A percentile compares a stretch with the other conserved stretches of the same genome.
These are phyloP conservation scores for Calonectria montana DNA, from an alignment of 2,329 filamentous ascomycete species.

Conservation along the genomic window DNA sequence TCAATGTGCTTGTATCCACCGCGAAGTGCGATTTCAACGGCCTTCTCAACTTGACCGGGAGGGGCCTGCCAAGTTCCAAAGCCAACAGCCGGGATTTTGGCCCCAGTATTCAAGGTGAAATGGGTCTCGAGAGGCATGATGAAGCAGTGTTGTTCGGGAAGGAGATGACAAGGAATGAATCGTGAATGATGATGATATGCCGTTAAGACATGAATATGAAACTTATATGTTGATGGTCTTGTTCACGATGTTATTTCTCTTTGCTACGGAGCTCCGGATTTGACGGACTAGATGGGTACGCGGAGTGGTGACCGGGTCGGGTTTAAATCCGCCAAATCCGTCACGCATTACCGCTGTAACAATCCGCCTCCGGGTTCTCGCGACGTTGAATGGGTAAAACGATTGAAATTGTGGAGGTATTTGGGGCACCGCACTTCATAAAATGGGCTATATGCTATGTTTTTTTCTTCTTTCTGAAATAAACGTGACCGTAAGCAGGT, in stretches of 20 bases:
- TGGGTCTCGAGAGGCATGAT: conserved; percentile 27
- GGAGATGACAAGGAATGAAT: no score
- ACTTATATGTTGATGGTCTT: neutral
- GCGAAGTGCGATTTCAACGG: conserved; percentile 53
- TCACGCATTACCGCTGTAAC: neutral
- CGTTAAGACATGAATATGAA: neutral
- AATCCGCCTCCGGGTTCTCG: neutral
- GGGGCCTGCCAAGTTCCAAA: conserved; percentile 77
- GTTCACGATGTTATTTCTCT: neutral
- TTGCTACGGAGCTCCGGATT: neutral
- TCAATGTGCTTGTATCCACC: conserved; percentile 58
- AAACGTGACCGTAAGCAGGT: no score
- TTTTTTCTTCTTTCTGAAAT: no score
- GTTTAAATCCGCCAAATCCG: conserved; percentile 5
- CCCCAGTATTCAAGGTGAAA: conserved; percentile 76
- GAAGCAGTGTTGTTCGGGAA: neutral
- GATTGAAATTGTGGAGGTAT: neutral
- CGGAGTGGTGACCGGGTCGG: neutral
- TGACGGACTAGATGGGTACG: neutral
- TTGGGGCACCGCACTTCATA: no score
- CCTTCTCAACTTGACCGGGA: conserved; percentile 55
- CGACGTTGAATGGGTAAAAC: neutral
- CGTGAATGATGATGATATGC: neutral
- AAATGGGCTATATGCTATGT: no score
- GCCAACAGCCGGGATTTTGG: conserved; percentile 78